Percentiles rank a stretch among this genome's conserved stretches.
Conservation (phyloP, 1,284 basidiomycete genomes). For the Heterobasidion irregulare region DNA sequence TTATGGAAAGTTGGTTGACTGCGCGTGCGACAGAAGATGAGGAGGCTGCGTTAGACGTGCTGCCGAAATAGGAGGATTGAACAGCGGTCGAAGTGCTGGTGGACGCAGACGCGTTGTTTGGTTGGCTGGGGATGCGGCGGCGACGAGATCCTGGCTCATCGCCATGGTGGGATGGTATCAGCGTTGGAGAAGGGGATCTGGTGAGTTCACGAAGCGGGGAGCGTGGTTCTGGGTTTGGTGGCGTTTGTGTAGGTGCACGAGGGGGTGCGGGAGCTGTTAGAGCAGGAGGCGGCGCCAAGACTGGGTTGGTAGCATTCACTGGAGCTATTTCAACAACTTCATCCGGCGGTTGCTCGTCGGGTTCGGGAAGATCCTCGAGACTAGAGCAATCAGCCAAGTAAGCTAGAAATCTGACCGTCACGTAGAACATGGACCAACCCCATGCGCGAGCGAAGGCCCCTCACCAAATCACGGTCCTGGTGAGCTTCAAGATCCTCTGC, state of each 20-base stretch:
- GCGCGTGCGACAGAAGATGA: constrained; percentile 11
- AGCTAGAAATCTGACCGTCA: too few species aligned
- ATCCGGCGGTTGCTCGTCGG: not conserved
- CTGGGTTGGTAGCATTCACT: not conserved
- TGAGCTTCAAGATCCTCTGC: constrained; percentile 49
- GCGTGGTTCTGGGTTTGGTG: constrained; percentile 1
- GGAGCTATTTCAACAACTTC: constrained; percentile 1
- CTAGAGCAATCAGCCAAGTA: too few species aligned
- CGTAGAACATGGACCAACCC: constrained; percentile 35
- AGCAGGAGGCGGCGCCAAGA: constrained; percentile 2
- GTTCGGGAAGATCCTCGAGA: not conserved
- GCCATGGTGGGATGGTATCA: constrained; percentile 23
- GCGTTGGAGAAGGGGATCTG: constrained; percentile 16
- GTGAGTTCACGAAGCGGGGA: constrained; percentile 14
- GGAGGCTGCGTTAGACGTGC: too few species aligned
- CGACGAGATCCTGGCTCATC: constrained; percentile 36
- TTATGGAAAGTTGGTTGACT: not conserved
- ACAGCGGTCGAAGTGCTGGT: not conserved
- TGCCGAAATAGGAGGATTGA: constrained; percentile 3
- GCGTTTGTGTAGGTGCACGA: constrained; percentile 1
- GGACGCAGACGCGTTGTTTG: constrained; percentile 1
- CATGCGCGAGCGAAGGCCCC: constrained; percentile 45
- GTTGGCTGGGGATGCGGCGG: constrained; percentile 20
- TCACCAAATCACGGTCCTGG: constrained; percentile 45
- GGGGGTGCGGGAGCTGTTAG: constrained; percentile 2